These are phyloP conservation scores for Penicillium lagena DNA, from an alignment of 495 filamentous ascomycete genomes.

Conservation along the genomic window DNA sequence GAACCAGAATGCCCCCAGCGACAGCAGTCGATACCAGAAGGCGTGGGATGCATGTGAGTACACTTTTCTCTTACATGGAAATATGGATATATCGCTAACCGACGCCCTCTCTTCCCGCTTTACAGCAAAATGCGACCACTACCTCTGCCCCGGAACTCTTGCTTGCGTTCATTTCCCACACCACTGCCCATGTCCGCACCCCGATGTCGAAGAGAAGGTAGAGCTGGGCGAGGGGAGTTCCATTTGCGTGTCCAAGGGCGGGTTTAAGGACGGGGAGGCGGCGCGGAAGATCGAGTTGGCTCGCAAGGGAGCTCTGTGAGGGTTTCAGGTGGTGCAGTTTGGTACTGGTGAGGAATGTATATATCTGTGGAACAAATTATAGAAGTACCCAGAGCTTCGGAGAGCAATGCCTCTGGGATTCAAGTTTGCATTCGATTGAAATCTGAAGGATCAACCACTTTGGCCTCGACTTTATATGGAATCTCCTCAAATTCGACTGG, in stretches of 20 bases:
- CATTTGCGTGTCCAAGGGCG: slow-evolving; percentile 75
- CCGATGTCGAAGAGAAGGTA: slow-evolving; percentile 76
- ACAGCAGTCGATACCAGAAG: slow-evolving; percentile 68
- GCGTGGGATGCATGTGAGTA: slow-evolving; percentile 57
- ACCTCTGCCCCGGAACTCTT: slow-evolving; percentile 85
- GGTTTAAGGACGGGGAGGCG: slow-evolving; percentile 69
- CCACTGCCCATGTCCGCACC: slow-evolving; percentile 86
- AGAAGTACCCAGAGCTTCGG: no score
- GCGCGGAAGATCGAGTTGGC: slow-evolving; percentile 75
- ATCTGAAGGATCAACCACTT: no score
- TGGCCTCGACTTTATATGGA: no score
- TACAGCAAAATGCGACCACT: slow-evolving; percentile 60
- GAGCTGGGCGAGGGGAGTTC: slow-evolving; percentile 78
- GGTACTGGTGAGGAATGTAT: not conserved
- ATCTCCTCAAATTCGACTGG: no score
- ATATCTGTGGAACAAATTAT: not conserved
- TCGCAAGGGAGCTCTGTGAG: slow-evolving; percentile 73
- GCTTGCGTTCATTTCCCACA: slow-evolving; percentile 90
- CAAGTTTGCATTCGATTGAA: no score
- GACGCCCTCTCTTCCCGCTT: slow-evolving; percentile 35
- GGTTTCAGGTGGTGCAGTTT: not conserved
- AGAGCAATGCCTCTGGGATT: no score
- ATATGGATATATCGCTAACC: not conserved
- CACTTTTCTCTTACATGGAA: no score
- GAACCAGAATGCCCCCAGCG: slow-evolving; percentile 71